Base-by-base conservation (phyloP, 345 rosid genomes). In the Linum tenue region DNA sequence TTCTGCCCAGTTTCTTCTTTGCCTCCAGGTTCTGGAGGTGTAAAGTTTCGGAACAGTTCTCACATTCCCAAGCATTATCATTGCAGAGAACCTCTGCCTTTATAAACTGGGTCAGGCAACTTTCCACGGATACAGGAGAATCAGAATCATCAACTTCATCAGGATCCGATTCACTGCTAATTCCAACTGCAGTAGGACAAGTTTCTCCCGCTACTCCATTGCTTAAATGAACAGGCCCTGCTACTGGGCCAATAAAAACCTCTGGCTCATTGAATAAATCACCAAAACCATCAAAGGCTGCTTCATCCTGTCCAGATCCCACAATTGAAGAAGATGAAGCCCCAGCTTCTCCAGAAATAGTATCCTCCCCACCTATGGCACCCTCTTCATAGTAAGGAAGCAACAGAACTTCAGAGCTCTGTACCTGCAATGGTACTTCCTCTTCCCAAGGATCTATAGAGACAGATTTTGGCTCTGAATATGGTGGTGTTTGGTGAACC, bases 11-110 rank as follows among this genome's bases (percentile, higher is more conserved):
- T 78, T 70, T 82, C 73, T 64, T 67, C 73, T 75, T 84, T 69
- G 81, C 71, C 64, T 74, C 79, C 68, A 76, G 72, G 56, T 35
- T 75, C 70, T 77, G 84, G 65, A 61, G 69, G 60, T 42, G 84
- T 66, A 84, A 69, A 67, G 59, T 72, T 73, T 75, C 86, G 7
- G 87, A 83, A 77, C 99, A 95, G 66, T 86, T 85, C 73, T 91
- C 96, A 74, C 98, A 95, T 57, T 88, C 76, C 98, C 99, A 95
- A 75, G 98, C 98, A 78, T 95, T 89, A 78, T 91, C 97, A 69
- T 86, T 76, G 14, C 84, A 81, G 66, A 95, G 88, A 72, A 89
- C 79, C 76, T 95, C 99, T 60, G 86, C 85, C 79, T 87, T 85
- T 61, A 87, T 78, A 70, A 87, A 91, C 76, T 84, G 91, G 74